Conservation (phyloP, 768 basidiomycete species). For the Mycena vulgaris region DNA sequence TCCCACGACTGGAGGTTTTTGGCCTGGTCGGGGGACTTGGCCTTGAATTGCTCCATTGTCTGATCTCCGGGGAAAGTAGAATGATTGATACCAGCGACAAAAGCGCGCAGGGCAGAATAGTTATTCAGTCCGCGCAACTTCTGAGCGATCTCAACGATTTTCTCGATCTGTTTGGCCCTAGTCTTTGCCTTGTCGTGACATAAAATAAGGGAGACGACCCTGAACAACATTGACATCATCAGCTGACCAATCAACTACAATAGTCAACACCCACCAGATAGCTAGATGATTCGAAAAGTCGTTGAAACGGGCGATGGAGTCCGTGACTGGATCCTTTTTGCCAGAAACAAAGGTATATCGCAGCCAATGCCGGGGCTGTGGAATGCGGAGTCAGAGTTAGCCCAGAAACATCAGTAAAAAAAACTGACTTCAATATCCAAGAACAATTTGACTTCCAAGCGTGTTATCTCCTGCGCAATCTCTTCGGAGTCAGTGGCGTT, state of each 20-base stretch:
- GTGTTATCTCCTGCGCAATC: conserved; percentile 91
- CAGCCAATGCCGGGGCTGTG: conserved; percentile 90
- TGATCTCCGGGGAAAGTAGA: conserved; percentile 84
- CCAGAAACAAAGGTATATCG: conserved; percentile 81
- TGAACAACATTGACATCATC: conserved; percentile 49
- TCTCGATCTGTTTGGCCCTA: conserved; percentile 89
- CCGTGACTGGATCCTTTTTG: conserved; percentile 73
- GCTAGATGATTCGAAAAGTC: conserved; percentile 87
- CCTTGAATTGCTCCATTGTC: conserved; percentile 82
- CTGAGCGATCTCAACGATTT: conserved; percentile 88
- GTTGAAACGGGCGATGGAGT: conserved; percentile 83
- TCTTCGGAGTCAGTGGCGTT: conserved; percentile 70
- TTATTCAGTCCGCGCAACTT: conserved; percentile 89
- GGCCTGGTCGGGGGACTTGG: conserved; percentile 74
- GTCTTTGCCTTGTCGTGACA: conserved; percentile 85
- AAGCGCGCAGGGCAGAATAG: conserved; percentile 92
- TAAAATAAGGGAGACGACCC: conserved; percentile 93
- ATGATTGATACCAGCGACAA: conserved; percentile 94
- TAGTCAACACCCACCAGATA: conserved; percentile 71
- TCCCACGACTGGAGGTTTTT: conserved; percentile 90
- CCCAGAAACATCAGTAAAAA: conserved; percentile 13
- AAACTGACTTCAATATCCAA: conserved; percentile 77
- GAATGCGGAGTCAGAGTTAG: conserved; percentile 20
- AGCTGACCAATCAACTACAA: conserved; percentile 16
- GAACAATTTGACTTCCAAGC: conserved; percentile 78